Conservation (phyloP, 768 basidiomycete genomes). For the Amanita pallidorosea region DNA sequence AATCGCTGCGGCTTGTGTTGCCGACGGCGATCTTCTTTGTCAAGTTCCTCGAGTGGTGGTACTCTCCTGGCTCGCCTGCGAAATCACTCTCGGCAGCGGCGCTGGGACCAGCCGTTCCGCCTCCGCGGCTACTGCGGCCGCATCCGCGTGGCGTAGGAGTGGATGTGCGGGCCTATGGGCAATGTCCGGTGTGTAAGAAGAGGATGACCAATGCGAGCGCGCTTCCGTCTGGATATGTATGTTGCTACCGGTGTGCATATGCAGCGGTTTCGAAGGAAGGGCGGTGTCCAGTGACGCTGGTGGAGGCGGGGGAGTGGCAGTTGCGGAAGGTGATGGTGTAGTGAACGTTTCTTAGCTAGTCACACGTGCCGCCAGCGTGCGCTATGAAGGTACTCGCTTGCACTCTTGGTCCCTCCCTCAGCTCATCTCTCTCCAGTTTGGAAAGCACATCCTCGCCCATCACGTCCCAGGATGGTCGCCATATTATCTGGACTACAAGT, state of each 20-base stretch:
- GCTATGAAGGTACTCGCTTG: constrained; percentile 6
- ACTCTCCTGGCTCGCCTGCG: constrained; percentile 85
- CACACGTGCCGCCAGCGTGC: background rate
- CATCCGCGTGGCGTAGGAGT: constrained; percentile 65
- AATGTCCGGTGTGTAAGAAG: constrained; percentile 72
- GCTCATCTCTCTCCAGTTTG: constrained; percentile 54
- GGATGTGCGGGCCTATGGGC: constrained; percentile 58
- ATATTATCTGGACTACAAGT: constrained; percentile 98
- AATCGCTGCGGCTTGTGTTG: constrained; percentile 69
- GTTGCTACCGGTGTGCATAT: constrained; percentile 88
- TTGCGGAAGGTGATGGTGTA: constrained; percentile 79
- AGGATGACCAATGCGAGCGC: constrained; percentile 79
- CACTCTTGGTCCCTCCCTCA: background rate
- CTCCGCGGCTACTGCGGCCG: constrained; percentile 65
- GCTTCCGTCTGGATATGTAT: constrained; percentile 87
- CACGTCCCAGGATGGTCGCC: constrained; percentile 95
- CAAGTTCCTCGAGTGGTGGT: constrained; percentile 99
- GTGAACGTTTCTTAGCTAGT: constrained; percentile 25
- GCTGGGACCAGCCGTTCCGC: constrained; percentile 62
- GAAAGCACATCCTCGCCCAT: constrained; percentile 93
- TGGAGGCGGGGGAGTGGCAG: constrained; percentile 69
- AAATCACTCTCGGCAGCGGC: constrained; percentile 54
- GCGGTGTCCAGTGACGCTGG: constrained; percentile 80
- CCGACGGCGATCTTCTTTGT: constrained; percentile 90
- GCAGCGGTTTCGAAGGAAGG: constrained; percentile 70